Conservation (phyloP, 106 monocot species). For the Apostasia ramifera region DNA sequence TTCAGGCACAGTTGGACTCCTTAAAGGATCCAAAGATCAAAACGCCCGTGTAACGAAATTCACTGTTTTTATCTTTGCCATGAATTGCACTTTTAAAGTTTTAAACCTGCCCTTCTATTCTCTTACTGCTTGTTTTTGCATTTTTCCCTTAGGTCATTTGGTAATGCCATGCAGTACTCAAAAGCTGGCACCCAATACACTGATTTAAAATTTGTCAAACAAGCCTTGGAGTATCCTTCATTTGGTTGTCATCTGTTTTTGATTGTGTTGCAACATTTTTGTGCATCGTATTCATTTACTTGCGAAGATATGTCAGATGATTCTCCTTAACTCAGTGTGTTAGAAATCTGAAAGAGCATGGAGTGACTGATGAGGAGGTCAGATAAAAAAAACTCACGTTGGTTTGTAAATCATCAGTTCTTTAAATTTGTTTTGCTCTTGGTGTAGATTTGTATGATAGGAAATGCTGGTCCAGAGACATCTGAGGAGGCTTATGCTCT, state of each 20-base stretch:
- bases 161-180: slow-evolving; percentile 32
- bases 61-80: not conserved
- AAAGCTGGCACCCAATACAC: slow-evolving; percentile 34
- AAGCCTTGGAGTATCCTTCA: slow-evolving; percentile 55
- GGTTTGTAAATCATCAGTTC: not conserved
- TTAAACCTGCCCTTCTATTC: not conserved
- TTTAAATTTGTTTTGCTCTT: not conserved
- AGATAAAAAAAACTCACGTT: slow-evolving; percentile 4
- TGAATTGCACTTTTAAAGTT: slow-evolving; percentile 3
- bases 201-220: slow-evolving; percentile 29
- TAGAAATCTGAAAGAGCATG: slow-evolving; percentile 46
- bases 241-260: slow-evolving; percentile 1
- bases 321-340: slow-evolving; percentile 11
- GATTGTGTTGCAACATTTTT: not conserved
- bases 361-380: slow-evolving; percentile 67
- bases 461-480: slow-evolving; percentile 41
- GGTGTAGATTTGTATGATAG: slow-evolving; percentile 65
- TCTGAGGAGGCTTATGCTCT: slow-evolving; percentile 54
- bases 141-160: slow-evolving; percentile 39
- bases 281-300: not conserved
- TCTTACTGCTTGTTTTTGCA: not conserved
- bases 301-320: not conserved
- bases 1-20: slow-evolving; percentile 41
- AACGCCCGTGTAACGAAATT: slow-evolving; percentile 40
- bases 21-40: slow-evolving; percentile 51